phyloP scores from a whole-genome alignment of 108 stramenopile genomes.

The Fragilaria radians region DNA sequence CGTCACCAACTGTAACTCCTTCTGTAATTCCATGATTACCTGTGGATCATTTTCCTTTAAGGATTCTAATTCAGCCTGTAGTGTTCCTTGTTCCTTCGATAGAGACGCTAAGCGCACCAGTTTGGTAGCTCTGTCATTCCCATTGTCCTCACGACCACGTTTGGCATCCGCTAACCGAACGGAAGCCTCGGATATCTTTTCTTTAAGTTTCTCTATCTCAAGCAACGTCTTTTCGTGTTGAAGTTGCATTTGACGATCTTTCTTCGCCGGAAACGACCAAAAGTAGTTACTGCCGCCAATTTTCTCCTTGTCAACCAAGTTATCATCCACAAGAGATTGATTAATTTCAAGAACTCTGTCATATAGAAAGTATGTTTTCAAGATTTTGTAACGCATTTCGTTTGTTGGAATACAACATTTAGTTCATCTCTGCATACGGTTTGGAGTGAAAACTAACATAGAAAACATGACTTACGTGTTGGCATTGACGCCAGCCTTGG shows the following conservation, averaged over 20 bases:
- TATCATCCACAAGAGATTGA: conserved; percentile 74
- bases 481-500: conserved; percentile 82
- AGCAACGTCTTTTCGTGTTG: conserved; percentile 45
- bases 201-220: conserved; percentile 39
- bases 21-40: conserved; percentile 71
- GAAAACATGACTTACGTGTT: conserved; percentile 55
- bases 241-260: conserved; percentile 59
- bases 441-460: too few species aligned
- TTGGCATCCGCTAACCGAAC: conserved; percentile 75
- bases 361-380: background rate
- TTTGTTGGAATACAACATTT: too few species aligned
- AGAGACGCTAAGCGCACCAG: conserved; percentile 51
- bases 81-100: conserved; percentile 18
- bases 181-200: conserved; percentile 43
- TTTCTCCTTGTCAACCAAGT: conserved; percentile 84
- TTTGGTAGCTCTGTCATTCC: conserved; percentile 44
- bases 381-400: too few species aligned
- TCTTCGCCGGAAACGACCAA: conserved; percentile 88
- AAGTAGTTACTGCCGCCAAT: conserved; percentile 90
- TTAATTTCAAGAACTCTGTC: conserved; percentile 69
- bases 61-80: conserved; percentile 41
- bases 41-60: conserved; percentile 89
- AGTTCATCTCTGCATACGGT: too few species aligned
- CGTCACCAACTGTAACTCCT: conserved; percentile 51
- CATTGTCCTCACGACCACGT: conserved; percentile 65